Conservation (phyloP, 768 basidiomycete genomes). For the Galerina marginata region DNA sequence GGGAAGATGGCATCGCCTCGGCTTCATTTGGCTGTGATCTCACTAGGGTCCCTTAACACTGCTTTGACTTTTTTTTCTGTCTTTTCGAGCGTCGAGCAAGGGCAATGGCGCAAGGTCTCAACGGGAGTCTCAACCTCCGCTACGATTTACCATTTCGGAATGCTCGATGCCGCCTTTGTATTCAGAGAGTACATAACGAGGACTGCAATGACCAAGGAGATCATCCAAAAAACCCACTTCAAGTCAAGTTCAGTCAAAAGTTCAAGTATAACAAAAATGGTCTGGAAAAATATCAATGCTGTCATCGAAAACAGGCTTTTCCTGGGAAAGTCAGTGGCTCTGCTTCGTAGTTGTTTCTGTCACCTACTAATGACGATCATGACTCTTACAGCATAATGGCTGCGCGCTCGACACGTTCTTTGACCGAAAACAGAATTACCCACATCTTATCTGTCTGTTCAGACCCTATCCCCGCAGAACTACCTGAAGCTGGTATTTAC, state of each 20-base stretch:
- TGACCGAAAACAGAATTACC: conserved; percentile 77
- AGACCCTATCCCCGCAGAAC: conserved; percentile 73
- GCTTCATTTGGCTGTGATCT: conserved; percentile 20
- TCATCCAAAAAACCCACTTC: conserved; percentile 21
- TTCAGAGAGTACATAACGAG: conserved; percentile 26
- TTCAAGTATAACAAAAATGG: conserved; percentile 40
- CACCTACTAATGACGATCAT: conserved; percentile 24
- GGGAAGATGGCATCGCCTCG: conserved; percentile 28
- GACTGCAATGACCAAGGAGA: conserved; percentile 9
- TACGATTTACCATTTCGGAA: conserved; percentile 24
- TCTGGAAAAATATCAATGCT: conserved; percentile 72
- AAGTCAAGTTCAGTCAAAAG: conserved; percentile 15
- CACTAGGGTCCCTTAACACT: conserved; percentile 35
- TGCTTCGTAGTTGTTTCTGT: conserved; percentile 19
- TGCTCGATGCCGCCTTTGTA: conserved; percentile 18
- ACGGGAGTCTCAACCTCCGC: conserved; percentile 31
- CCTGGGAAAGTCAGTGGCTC: conserved; percentile 72
- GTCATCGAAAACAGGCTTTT: conserved; percentile 70
- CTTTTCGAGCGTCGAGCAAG: conserved; percentile 19
- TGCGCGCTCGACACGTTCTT: conserved; percentile 71
- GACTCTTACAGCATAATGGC: conserved; percentile 60
- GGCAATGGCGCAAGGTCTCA: conserved; percentile 29
- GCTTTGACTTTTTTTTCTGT: conserved; percentile 29
- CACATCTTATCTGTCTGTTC: conserved; percentile 81
- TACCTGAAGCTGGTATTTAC: conserved; percentile 68